Evolutionary conservation across 164 flowering plant species (phyloP).

Genomic region (Umbilicus rupestris): DNA sequence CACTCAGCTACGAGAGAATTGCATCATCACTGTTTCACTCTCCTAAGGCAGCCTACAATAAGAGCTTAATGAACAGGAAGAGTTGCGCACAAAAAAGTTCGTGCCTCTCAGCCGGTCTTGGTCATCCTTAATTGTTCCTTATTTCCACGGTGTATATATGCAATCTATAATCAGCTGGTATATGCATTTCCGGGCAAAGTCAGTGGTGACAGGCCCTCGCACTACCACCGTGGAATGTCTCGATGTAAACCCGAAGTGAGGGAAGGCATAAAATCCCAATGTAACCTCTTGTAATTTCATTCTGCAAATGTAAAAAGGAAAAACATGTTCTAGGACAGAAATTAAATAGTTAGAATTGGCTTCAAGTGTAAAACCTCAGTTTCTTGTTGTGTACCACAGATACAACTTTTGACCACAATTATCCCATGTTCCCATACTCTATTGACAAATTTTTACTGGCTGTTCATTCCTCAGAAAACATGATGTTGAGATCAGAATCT

Average conservation of each 20-base stretch:
- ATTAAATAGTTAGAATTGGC: too few relatives aligned
- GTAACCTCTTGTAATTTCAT: too few relatives aligned
- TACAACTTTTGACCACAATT: too few relatives aligned
- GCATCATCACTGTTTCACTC: neutral
- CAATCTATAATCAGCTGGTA: neutral
- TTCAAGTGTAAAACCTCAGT: too few relatives aligned
- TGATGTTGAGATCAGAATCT: too few relatives aligned
- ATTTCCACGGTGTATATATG: conserved; percentile 1
- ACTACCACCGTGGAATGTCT: neutral
- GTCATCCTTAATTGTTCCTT: neutral
- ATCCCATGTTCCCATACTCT: too few relatives aligned
- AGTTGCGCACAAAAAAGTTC: neutral
- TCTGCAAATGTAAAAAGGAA: too few relatives aligned
- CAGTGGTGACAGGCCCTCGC: conserved; percentile 1
- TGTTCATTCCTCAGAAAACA: too few relatives aligned
- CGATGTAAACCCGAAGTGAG: neutral
- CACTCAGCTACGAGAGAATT: neutral
- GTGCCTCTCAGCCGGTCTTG: neutral
- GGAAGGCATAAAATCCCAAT: neutral
- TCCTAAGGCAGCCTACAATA: conserved; percentile 1
- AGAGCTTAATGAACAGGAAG: neutral
- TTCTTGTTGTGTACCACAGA: too few relatives aligned
- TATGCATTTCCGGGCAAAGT: neutral
- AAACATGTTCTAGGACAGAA: too few relatives aligned
- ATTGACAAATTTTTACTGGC: too few relatives aligned